Conservation (phyloP, 169 alveolate genomes). For the Plasmodium sp. region DNA sequence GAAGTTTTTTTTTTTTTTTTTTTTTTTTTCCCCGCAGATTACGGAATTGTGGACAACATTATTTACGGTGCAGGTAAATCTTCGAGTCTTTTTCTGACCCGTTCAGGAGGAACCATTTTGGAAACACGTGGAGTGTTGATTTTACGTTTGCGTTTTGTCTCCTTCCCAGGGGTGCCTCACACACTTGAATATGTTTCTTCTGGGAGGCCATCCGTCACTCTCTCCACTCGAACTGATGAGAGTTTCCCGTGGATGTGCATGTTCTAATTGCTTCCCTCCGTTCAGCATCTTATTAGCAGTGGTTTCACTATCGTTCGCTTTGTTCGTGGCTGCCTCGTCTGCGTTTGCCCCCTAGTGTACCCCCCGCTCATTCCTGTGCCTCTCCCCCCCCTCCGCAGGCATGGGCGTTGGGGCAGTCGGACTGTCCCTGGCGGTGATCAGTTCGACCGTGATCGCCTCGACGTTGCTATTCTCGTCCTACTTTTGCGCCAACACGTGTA, state of each 20-base stretch:
- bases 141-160: not conserved
- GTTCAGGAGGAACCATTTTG: not conserved
- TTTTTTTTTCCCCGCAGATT: not conserved
- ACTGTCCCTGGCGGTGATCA: constrained; percentile 49
- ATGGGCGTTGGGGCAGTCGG: constrained; percentile 74
- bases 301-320: not conserved
- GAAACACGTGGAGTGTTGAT: not conserved
- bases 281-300: not conserved
- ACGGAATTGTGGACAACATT: constrained; percentile 40
- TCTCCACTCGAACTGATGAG: not conserved
- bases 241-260: not conserved
- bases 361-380: not conserved
- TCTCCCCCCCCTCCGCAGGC: not conserved
- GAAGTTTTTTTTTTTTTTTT: not conserved
- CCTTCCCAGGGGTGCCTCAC: not conserved
- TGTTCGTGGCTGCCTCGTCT: not conserved
- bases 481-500: constrained; percentile 65
- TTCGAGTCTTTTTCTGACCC: not conserved
- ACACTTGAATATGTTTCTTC: not conserved
- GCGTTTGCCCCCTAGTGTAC: not conserved
- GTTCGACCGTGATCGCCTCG: constrained; percentile 69
- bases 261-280: not conserved
- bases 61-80: constrained; percentile 62
- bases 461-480: constrained; percentile 45
- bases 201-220: not conserved